Evolutionary conservation across 306 rosid species (phyloP), one percentile per base, ranked within the genome.

Genomic region (Parietaria judaica): DNA sequence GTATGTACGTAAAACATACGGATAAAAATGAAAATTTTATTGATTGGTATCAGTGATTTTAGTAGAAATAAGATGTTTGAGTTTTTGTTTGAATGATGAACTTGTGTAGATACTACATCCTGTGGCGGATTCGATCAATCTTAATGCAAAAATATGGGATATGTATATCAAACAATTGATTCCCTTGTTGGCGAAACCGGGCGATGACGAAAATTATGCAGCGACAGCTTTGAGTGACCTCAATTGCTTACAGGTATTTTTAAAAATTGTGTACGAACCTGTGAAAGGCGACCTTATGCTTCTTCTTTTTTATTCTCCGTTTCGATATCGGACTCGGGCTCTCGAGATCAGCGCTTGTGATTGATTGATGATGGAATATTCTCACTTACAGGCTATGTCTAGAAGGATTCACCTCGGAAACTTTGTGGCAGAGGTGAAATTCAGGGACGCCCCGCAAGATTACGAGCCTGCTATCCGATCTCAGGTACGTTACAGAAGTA

Each of bases 381-480:
- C 9, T 41, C 36, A 47, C 54, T 47, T 66, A 70, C 83, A 92
- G 99, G 95, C 95, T 35, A 81, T 92, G 65, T 92, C 99, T 14
- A 84, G 80, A 69, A 88, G 99, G 65, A 80, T 92, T 63, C 99
- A 92, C 49, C 88, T 84, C 53, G 99, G 99, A 57, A 88, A 80
- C 72, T 92, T 77, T 51, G 99, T 92, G 15, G 99, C 99, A 5
- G 96, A 92, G 82, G 96, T 81, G 44, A 92, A 92, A 78, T 92
- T 86, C 76, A 84, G 71, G 70, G 84, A 79, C 37, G 69, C 95
- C 47, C 89, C 99, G 14, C 67, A 76, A n/a, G 88, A 82, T 23
- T 92, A 86, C 3, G 89, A 82, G 71, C 79, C 95, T 64, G 81
- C 87, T 5, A 92, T 92, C 75, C 88, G 81, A 15, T 72, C 88